A percentile compares a stretch with the other conserved stretches of the same genome.
These are phyloP conservation scores for Dryadomyces sulphureus DNA, from an alignment of 2,329 filamentous ascomycete genomes.

Conservation along the genomic window DNA sequence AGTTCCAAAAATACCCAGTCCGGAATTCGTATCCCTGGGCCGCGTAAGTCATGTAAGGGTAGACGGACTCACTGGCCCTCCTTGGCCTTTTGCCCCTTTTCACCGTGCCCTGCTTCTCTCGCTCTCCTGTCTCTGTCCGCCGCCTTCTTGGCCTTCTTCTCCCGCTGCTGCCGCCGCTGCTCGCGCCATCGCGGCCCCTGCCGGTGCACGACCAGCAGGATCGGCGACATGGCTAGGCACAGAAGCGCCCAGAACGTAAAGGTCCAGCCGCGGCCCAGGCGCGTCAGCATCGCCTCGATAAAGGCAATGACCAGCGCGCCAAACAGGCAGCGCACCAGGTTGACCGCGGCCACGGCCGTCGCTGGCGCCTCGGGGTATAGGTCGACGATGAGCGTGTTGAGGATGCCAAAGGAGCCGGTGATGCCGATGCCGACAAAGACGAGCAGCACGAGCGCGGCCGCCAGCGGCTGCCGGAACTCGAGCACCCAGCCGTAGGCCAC, in stretches of 20 bases:
- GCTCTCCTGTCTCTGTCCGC: neutral
- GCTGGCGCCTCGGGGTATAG: constrained; percentile 45
- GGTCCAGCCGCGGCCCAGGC: constrained; percentile 47
- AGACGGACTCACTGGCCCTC: too few species aligned
- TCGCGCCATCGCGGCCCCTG: constrained; percentile 37
- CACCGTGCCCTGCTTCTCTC: too few species aligned
- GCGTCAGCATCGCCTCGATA: constrained; percentile 41
- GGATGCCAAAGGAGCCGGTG: constrained; percentile 47
- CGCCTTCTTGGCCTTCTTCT: constrained; percentile 2
- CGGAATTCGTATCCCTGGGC: too few species aligned
- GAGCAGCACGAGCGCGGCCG: constrained; percentile 37
- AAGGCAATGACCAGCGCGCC: constrained; percentile 44
- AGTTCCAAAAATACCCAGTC: too few species aligned
- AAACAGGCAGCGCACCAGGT: constrained; percentile 45
- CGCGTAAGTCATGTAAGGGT: too few species aligned
- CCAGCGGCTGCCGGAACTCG: constrained; percentile 26
- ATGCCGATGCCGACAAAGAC: constrained; percentile 43
- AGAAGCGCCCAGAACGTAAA: constrained; percentile 43
- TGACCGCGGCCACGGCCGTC: constrained; percentile 49
- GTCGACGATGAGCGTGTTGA: constrained; percentile 50
- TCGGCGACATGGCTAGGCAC: constrained; percentile 30
- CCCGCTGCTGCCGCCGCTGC: constrained; percentile 19
- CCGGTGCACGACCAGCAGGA: constrained; percentile 30
- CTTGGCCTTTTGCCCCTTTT: too few species aligned
- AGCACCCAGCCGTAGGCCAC: constrained; percentile 42